These are phyloP conservation scores for Coemansia sp. DNA, from an alignment of 192 early-diverging fungal species.

Conservation along the genomic window DNA sequence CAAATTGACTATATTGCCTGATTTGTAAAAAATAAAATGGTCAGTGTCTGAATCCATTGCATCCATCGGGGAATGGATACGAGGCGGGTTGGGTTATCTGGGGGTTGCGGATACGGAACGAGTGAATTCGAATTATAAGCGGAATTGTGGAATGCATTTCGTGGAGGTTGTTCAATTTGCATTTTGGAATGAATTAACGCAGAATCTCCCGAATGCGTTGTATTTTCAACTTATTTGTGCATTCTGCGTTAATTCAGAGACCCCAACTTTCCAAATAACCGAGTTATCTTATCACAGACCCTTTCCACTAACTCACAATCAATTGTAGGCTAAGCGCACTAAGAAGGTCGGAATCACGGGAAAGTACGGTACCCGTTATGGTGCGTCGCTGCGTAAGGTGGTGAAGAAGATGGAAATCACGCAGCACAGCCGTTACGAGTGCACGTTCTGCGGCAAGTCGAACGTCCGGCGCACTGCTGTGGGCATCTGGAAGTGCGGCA, in stretches of 20 bases:
- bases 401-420: conserved; percentile 99
- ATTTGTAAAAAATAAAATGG: conserved; percentile 23
- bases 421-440: conserved; percentile 99
- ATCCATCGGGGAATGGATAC: conserved; percentile 13
- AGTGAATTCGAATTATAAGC: conserved; percentile 2
- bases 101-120: neutral
- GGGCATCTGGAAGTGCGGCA: conserved; percentile 98
- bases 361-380: conserved; percentile 99
- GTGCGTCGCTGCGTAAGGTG: conserved; percentile 98
- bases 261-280: neutral
- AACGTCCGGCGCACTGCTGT: conserved; percentile 91
- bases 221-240: too few species aligned
- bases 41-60: conserved; percentile 46
- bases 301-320: neutral
- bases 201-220: neutral
- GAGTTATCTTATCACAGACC: neutral
- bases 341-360: conserved; percentile 99
- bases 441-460: conserved; percentile 99
- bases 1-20: conserved; percentile 5
- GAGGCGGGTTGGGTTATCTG: neutral
- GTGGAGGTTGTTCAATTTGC: neutral
- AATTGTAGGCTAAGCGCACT: conserved; percentile 83
- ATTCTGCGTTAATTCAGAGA: neutral
- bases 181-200: neutral
- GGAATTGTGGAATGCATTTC: neutral